phyloP scores from a whole-genome alignment of 768 basidiomycete genomes.

The Phylloporus sp. region DNA sequence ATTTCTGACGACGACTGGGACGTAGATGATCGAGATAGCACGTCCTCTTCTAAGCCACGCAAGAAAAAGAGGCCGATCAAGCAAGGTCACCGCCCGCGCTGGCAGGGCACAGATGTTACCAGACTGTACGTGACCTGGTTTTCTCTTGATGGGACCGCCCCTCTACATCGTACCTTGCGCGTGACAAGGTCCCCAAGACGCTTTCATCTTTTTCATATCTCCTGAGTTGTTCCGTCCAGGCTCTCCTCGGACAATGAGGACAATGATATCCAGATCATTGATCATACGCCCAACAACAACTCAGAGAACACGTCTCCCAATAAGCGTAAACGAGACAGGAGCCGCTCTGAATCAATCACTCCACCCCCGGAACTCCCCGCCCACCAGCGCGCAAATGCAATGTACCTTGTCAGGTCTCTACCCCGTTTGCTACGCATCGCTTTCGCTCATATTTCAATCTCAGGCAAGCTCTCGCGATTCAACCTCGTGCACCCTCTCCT shows the following conservation, averaged over 20 bases:
- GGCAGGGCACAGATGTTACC: conserved; percentile 39
- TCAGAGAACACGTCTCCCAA: conserved; percentile 23
- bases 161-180: neutral
- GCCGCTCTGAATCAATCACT: conserved; percentile 68
- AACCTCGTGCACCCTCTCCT: conserved; percentile 46
- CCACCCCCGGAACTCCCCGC: conserved; percentile 63
- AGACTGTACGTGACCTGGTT: conserved; percentile 35
- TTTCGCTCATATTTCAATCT: conserved; percentile 3
- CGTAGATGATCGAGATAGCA: conserved; percentile 3
- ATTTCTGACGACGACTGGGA: conserved; percentile 24
- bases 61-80: conserved; percentile 36
- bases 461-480: conserved; percentile 46
- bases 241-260: conserved; percentile 43
- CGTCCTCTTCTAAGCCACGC: conserved; percentile 33
- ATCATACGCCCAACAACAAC: conserved; percentile 26
- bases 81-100: conserved; percentile 32
- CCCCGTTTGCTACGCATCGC: neutral
- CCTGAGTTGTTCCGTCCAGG: conserved; percentile 20
- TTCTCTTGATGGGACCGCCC: neutral
- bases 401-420: conserved; percentile 55
- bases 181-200: conserved; percentile 12
- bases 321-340: conserved; percentile 46
- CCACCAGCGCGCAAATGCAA: conserved; percentile 52
- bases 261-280: conserved; percentile 39
- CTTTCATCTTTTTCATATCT: conserved; percentile 6